A percentile compares a stretch with the other conserved stretches of the same genome.
phyloP scores from a whole-genome alignment of 805 yeast genomes.

The Zygosaccharomyces rouxii region DNA sequence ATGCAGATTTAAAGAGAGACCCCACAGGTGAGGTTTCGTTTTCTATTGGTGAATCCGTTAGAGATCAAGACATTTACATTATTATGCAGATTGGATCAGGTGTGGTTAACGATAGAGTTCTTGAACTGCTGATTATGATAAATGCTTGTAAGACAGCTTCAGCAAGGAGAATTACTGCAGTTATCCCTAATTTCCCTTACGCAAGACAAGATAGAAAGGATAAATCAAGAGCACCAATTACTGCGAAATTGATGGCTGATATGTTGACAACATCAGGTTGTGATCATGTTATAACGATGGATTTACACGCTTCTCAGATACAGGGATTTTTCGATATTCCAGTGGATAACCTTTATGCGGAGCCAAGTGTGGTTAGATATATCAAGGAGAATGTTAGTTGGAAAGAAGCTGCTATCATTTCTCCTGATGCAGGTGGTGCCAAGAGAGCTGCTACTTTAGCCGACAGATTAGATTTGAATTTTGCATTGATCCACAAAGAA shows the following conservation, averaged over 20 bases:
- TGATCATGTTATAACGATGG: slow-evolving; percentile 83
- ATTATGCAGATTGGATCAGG: slow-evolving; percentile 79
- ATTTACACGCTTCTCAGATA: slow-evolving; percentile 82
- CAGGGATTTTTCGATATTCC: slow-evolving; percentile 84
- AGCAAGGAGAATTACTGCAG: slow-evolving; percentile 78
- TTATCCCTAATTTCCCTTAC: slow-evolving; percentile 77
- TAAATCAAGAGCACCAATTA: slow-evolving; percentile 78
- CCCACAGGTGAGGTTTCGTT: slow-evolving; percentile 72
- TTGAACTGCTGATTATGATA: slow-evolving; percentile 73
- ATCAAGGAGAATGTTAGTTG: slow-evolving; percentile 58
- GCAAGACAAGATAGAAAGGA: slow-evolving; percentile 90
- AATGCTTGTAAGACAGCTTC: slow-evolving; percentile 81
- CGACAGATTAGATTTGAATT: slow-evolving; percentile 70
- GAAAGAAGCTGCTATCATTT: slow-evolving; percentile 65
- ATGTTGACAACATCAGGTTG: slow-evolving; percentile 81
- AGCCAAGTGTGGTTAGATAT: slow-evolving; percentile 73
- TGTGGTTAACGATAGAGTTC: slow-evolving; percentile 66
- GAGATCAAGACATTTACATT: slow-evolving; percentile 80
- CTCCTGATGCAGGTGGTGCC: slow-evolving; percentile 91
- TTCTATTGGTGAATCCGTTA: slow-evolving; percentile 73
- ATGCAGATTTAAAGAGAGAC: slow-evolving; percentile 60
- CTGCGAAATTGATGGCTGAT: slow-evolving; percentile 81
- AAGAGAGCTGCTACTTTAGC: slow-evolving; percentile 85
- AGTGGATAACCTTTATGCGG: slow-evolving; percentile 80
- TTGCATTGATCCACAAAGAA: slow-evolving; percentile 82